Base-by-base conservation (phyloP, 257 asterid species). In the Rhazya stricta region DNA sequence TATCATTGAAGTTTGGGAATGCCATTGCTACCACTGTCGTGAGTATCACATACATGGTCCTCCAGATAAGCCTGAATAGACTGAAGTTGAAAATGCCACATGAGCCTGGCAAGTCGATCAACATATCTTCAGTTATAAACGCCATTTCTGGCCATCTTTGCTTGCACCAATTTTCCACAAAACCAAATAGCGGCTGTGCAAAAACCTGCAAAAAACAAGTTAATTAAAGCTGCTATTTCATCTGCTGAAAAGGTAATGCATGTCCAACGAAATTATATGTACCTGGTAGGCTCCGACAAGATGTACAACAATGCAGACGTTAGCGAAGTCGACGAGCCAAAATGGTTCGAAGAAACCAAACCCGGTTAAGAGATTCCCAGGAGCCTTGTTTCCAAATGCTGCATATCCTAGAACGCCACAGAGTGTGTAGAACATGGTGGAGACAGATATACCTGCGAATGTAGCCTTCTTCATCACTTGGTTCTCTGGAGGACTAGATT, bases 241-340 rank as follows among this genome's bases (percentile, higher is more conserved):
- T 8, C 12, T 9, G 62, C 12, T 43, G 50, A 43, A 43, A 43
- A 43, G 50, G 9, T n/a, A n/a, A n/a, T n/a, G n/a, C n/a, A n/a
- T n/a, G n/a, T n/a, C n/a, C n/a, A n/a, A n/a, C 19, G 1, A 29
- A 21, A 51, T 51, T 65, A 61, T 43, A 5, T 12, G 10, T 81
- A 74, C 93, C 90, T 89, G 92, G 80, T 91, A 91, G 69, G 97
- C 94, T 50, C 97, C 92, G 13, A 89, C 13, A 23, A 91, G 91
- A 73, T 91, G 97, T 29, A 91, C 69, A 18, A 80, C 86, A 9
- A 87, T 91, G 90, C 85, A 88, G 5, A 84, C 27, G 9, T 91
- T 90, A 43, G 93, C 96, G 0, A 86, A 25, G 42, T 76, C 88
- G 5, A 91, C 81, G 5, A 91, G 86, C 97, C 96, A 91, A 45